Base-by-base conservation (phyloP, 371 early-diverging fungal species). In the Lichtheimia ornata region DNA sequence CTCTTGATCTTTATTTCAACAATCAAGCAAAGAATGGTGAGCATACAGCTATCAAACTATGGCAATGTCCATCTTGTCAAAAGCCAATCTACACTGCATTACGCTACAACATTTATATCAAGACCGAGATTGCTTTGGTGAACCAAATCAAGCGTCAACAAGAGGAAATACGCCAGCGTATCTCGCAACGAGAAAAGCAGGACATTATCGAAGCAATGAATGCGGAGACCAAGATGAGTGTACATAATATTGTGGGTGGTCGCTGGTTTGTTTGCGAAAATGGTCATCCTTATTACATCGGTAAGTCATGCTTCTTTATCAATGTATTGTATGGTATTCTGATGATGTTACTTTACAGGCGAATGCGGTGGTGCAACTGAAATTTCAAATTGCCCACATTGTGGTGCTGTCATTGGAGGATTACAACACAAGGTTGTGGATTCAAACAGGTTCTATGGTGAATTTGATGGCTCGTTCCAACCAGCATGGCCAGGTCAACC, bases 341-440 rank as follows among this genome's bases (percentile, higher is more conserved):
- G 6, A 35, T 2, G 9, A 11, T 11, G 35, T 35, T 58, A 18
- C 15, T 49, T 44, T 28, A 20, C 56, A 66, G 76, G 76, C 12
- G 76, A 80, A 28, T 82, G 83, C 51, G 83, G 83, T 25, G 83
- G 83, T 12, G 83, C 83, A 9, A 80, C 79, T 0, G 69, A 82
- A 42, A 54, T 78, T 15, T 70, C 78, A 0, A 65, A 61, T 12
- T 82, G 83, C 54, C 81, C 79, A 6, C 77, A 82, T 9, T 82
- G 82, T 41, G 64, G 70, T 45, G 73, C 67, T 0, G 49, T 56
- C 0, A 82, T 82, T 56, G 83, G 83, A 7, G 83, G 83, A 5
- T 45, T 69, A 3, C 59, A 76, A 4, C 83, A 82, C 50, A 61
- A 60, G 27, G 74, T 82, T 0, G 65, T 80, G 0, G 71, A 69